Evolutionary conservation across 2,329 filamentous ascomycete genomes (phyloP).

Genomic region (Diplodia mutila): DNA sequence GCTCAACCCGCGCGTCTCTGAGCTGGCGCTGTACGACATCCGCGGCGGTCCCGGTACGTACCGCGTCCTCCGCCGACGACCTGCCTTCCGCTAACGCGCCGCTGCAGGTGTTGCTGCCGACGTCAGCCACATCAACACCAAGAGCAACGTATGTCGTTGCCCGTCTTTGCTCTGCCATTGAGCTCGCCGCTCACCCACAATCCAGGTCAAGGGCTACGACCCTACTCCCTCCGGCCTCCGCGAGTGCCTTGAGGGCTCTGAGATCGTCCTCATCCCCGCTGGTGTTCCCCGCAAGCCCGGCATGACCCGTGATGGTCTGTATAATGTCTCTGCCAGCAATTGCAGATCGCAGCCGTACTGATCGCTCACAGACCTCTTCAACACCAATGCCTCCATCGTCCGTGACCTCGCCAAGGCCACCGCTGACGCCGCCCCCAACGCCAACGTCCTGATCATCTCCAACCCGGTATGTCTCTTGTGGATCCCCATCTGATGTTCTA

Average conservation of each 20-base stretch:
- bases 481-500: background rate
- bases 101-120: conserved; percentile 89
- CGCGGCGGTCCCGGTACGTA: conserved; percentile 84
- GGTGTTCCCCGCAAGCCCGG: conserved; percentile 99
- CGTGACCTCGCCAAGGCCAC: conserved; percentile 95
- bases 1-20: conserved; percentile 92
- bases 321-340: background rate
- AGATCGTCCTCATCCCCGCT: conserved; percentile 96
- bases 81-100: background rate
- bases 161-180: conserved; percentile 15
- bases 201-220: conserved; percentile 81
- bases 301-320: conserved; percentile 91
- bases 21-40: conserved; percentile 98
- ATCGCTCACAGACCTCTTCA: conserved; percentile 78
- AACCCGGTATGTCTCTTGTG: conserved; percentile 72
- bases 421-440: conserved; percentile 84
- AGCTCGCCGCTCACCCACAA: conserved; percentile 14
- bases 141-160: conserved; percentile 66
- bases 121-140: conserved; percentile 98
- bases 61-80: conserved; percentile 1
- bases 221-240: conserved; percentile 75
- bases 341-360: background rate
- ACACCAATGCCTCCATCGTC: conserved; percentile 99
- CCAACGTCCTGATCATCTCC: conserved; percentile 95
- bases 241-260: conserved; percentile 79